Evolutionary conservation across 768 basidiomycete genomes (phyloP).

Genomic region (Podaxis sp.): DNA sequence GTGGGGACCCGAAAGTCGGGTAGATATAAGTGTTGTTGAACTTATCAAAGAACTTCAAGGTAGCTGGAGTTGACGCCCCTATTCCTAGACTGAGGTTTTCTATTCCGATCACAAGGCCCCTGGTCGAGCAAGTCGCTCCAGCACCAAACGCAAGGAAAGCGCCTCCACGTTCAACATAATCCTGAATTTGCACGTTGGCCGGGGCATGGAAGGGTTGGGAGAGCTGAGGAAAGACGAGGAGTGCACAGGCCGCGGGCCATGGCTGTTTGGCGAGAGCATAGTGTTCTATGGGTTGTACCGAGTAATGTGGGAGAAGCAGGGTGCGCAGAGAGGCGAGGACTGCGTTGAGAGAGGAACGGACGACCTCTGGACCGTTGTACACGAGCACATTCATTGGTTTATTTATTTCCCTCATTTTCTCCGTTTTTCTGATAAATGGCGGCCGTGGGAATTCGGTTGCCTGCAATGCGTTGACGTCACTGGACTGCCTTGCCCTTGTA

Average conservation of each 20-base stretch:
- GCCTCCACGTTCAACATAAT: constrained; percentile 18
- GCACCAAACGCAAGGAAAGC: constrained; percentile 15
- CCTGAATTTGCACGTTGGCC: constrained; percentile 4
- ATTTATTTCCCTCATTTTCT: neutral
- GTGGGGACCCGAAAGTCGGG: neutral
- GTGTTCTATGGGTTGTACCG: constrained; percentile 15
- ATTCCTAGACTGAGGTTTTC: constrained; percentile 2
- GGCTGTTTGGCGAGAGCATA: constrained; percentile 16
- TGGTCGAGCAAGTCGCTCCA: constrained; percentile 11
- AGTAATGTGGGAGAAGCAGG: constrained; percentile 14
- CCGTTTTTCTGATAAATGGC: neutral
- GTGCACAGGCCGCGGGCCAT: constrained; percentile 17
- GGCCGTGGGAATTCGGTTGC: neutral
- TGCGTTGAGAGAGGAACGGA: constrained; percentile 15
- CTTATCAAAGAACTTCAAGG: constrained; percentile 15
- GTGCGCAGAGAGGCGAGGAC: constrained; percentile 15
- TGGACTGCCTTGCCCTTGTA: neutral
- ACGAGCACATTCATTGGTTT: constrained; percentile 17
- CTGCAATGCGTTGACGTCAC: neutral
- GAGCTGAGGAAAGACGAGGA: constrained; percentile 18
- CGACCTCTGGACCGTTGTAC: constrained; percentile 19
- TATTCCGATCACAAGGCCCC: constrained; percentile 4
- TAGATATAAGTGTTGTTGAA: constrained; percentile 3
- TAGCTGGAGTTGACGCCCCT: neutral
- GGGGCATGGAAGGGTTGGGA: neutral